Conservation (phyloP, 2,329 filamentous ascomycete genomes). For the Periglandula ipomoeae region DNA sequence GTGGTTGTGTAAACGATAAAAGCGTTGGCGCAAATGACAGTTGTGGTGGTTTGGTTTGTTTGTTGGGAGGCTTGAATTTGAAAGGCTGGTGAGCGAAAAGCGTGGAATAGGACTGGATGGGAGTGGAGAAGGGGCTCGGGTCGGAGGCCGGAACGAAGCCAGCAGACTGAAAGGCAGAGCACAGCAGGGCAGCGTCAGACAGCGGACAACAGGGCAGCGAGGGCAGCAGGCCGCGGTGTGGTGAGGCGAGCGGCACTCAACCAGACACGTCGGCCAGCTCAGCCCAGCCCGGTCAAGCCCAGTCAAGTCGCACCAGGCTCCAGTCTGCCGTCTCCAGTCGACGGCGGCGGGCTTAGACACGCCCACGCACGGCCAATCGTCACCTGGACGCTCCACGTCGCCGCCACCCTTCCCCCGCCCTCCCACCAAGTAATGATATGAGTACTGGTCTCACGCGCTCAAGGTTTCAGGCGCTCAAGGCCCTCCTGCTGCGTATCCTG, state of each 20-base stretch:
- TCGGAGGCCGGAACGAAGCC: slow-evolving; percentile 14
- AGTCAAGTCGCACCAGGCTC: too few species aligned
- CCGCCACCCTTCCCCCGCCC: background rate
- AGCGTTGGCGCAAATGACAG: slow-evolving; percentile 10
- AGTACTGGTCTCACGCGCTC: too few species aligned
- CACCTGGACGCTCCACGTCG: slow-evolving; percentile 6
- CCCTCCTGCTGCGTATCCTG: background rate
- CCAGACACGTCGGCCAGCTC: too few species aligned
- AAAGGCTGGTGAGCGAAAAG: slow-evolving; percentile 24
- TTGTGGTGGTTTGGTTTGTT: slow-evolving; percentile 11
- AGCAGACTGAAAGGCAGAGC: too few species aligned
- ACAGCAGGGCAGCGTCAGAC: too few species aligned
- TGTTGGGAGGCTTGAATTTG: slow-evolving; percentile 20
- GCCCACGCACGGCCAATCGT: slow-evolving; percentile 10
- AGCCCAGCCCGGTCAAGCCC: too few species aligned
- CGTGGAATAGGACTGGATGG: slow-evolving; percentile 17
- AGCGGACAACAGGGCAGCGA: slow-evolving; percentile 1
- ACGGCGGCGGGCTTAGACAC: background rate
- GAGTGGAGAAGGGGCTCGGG: slow-evolving; percentile 23
- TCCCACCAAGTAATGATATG: background rate
- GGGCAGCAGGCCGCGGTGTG: slow-evolving; percentile 3
- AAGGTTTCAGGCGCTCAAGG: background rate
- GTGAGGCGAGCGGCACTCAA: too few species aligned
- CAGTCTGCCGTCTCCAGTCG: too few species aligned
- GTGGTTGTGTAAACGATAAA: slow-evolving; percentile 11